These are phyloP conservation scores for Pecoramyces ruminantium DNA, from an alignment of 192 early-diverging fungal species.

Conservation along the genomic window DNA sequence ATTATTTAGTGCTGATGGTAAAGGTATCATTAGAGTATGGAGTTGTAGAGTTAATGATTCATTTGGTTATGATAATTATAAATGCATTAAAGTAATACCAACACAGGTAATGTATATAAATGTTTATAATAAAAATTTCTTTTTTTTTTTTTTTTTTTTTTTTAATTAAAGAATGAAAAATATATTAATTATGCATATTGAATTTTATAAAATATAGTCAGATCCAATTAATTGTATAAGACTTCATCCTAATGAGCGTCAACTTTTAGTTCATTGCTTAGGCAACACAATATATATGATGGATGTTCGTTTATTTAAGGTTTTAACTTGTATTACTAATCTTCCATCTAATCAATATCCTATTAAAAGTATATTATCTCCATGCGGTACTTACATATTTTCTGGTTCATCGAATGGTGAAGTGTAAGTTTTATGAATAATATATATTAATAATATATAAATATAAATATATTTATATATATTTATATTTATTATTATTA, in stretches of 20 bases:
- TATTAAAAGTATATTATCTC: not conserved
- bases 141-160: no score
- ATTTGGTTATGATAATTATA: not conserved
- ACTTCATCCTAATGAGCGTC: not conserved
- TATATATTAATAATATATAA: no score
- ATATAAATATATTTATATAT: no score
- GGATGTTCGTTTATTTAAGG: not conserved
- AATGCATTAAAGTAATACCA: not conserved
- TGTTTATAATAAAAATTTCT: no score
- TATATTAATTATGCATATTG: no score
- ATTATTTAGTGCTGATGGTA: constrained; percentile 20
- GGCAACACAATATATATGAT: not conserved
- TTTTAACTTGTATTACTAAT: not conserved
- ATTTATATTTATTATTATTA: no score
- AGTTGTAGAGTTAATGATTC: constrained; percentile 4
- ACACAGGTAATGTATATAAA: not conserved
- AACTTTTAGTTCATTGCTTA: not conserved
- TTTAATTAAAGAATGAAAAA: no score
- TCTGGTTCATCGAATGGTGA: not conserved
- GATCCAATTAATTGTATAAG: not conserved
- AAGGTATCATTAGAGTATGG: constrained; percentile 22
- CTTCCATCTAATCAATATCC: not conserved
- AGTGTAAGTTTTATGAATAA: not conserved
- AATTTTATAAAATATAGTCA: not conserved
- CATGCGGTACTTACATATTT: not conserved